Evolutionary conservation across 345 rosid genomes (phyloP), one percentile per base, ranked within the genome.

Genomic region (Eutrema japonicum): DNA sequence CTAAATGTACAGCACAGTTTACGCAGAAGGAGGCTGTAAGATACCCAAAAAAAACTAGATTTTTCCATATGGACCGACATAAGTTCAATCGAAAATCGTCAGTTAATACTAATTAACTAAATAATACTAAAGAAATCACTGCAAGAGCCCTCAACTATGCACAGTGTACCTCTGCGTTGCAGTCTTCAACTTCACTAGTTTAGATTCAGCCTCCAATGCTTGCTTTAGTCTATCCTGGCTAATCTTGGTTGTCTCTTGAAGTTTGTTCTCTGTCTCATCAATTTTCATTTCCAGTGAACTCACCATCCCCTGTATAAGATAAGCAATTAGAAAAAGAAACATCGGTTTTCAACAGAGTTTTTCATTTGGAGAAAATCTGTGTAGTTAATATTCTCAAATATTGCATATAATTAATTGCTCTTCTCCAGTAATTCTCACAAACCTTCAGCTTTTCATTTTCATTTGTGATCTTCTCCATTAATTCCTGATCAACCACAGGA

Each of bases 1-100:
- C 98, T 96, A 76, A 96, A 96, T 68, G 98, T 90, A 32, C 99
- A 96, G 53, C 99, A 92, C 81, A 92, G 98, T 26, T 97, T 96
- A 5, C 97, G 97, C 42, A 96, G 84, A 78, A 96, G 98, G 72
- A 96, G 97, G 73, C 98, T 92, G 87, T 48, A 78, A 47, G 73
- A 32, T 32, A 32, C 3, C 33, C 4, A 30, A 30, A n/a, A 30
- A 30, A 38, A 0, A 45, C 29, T 13, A 7, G 53, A 46, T 50
- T 42, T 12, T 35, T 8, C 36, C 35, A 8, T 14, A 45, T 30
- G 36, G 26, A 52, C 38, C 8, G 8, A 72, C 70, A 35, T 30
- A 51, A 29, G 64, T 18, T 18, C 22, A 18, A 18, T 18, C 22
- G 22, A 18, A 18, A 18, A 18, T 18, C 22, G 22, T 18, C 22